Base-by-base conservation (phyloP, 257 asterid species). In the Cordia subcordata region DNA sequence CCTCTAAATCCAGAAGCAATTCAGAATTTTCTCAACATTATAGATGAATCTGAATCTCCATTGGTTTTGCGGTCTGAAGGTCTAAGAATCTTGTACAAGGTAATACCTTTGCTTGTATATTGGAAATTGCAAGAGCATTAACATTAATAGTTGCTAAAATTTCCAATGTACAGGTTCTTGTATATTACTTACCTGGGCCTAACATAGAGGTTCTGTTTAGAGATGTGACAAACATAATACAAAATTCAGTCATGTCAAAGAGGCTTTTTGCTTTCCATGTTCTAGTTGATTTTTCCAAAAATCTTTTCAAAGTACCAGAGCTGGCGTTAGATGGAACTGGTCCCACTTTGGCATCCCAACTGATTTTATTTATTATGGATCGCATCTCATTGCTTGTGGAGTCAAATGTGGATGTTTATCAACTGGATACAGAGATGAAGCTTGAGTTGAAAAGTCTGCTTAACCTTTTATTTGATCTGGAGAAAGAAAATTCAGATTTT, bases 81-180 rank as follows among this genome's bases (percentile, higher is more conserved):
- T 72, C 75, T 88, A 49, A 73, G 68, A 81, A 53, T 77, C 63
- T 75, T 84, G 69, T 79, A 79, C 75, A 80, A 84, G 95, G 96
- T 88, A 39, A 44, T 58, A 58, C 16, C 53, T 27, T 21, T 75
- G 57, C 61, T 56, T 53, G 1, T 22, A 53, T 11, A 21, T 20
- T 53, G 14, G n/a, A 53, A 33, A 1, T 53, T 4, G 14, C n/a
- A 53, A 53, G n/a, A 53, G 10, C 27, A 49, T 8, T 18, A 49
- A 9, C 54, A 2, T n/a, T 10, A 20, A 22, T 53, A 21, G 39
- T 53, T 27, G 33, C 57, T 53, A 38, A 53, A 6, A 53, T 53
- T 66, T 16, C n/a, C 35, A 32, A 55, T 68, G 76, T 76, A 80
- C 86, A 88, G 94, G 75, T 84, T 22, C 71, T 84, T 51, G 57